Evolutionary conservation across 805 yeast genomes (phyloP).

Genomic region (Metschnikowia arizonensis): DNA sequence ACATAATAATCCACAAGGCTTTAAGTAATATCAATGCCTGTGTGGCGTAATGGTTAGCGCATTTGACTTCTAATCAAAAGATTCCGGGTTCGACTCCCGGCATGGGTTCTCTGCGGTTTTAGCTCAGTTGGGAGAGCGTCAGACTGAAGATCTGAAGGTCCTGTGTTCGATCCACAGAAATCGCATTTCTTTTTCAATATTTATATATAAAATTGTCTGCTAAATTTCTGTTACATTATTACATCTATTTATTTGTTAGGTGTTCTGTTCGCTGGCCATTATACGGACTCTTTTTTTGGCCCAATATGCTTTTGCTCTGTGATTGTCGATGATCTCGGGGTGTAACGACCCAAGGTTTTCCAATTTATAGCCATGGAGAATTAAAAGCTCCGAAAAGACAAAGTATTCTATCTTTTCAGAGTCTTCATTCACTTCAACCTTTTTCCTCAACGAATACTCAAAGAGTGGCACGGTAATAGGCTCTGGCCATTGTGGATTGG

Average conservation of each 20-base stretch:
- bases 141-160: conserved; percentile 18
- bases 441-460: conserved; percentile 52
- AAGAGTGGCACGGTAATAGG: conserved; percentile 27
- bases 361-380: conserved; percentile 52
- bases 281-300: conserved; percentile 25
- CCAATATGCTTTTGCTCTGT: conserved; percentile 56
- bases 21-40: conserved; percentile 9
- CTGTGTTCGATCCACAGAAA: conserved; percentile 19
- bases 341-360: conserved; percentile 28
- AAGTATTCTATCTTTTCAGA: conserved; percentile 21
- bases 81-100: conserved; percentile 24
- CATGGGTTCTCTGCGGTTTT: conserved; percentile 22
- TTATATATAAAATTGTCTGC: too few species aligned
- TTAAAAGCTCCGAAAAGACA: conserved; percentile 54
- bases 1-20: not conserved
- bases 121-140: conserved; percentile 30
- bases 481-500: conserved; percentile 16
- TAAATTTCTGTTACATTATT: too few species aligned
- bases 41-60: conserved; percentile 24
- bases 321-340: conserved; percentile 36
- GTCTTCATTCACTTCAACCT: conserved; percentile 18
- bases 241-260: not conserved
- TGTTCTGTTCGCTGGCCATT: conserved; percentile 5
- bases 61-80: conserved; percentile 22
- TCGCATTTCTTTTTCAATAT: conserved; percentile 11